Evolutionary conservation across 2,329 filamentous ascomycete genomes (phyloP), one percentile per base, ranked within the genome.

Genomic region (Fusarium phyllophilum): DNA sequence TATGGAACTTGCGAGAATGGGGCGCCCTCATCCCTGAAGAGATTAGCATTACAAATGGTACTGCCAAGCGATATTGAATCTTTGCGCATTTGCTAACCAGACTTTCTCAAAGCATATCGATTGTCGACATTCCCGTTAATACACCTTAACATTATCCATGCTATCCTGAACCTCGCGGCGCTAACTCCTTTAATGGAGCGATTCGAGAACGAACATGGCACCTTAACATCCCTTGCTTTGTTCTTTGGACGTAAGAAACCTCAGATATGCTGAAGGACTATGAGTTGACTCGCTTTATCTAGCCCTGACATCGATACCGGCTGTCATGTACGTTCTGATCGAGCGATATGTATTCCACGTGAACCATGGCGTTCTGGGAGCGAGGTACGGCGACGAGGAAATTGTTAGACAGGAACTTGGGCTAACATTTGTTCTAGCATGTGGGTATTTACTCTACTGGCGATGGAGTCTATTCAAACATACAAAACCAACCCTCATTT

Each of bases 131-230:
- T 94, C 80, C 94, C 95, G 2, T 86, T 99, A 64, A 91, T 98
- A 68, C 96, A 99, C 81, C 83, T 90, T 49, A 93, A 92, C 77
- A 88, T 97, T 81, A 86, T 97, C 77, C 96, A 98, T 83, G 88
- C 92, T 70, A 79, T 95, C 60, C 85, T 97, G 79, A 97, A 98
- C 83, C 82, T 94, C 31, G 59, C 97, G 72, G 93, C 94, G 29
- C 82, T 98, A 72, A 91, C 92, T 44, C 96, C 96, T n/a, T 86
- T 99, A 58, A 85, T 99, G 81, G 96, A 98, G 83, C 90, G 95
- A 70, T 99, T 98, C 82, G 96, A 99, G 85, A 89, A 90, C 71
- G 96, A 98, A 82, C 91, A 97, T 82, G 96, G 96, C 59, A 98
- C 96, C 13, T 86, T 98, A 79, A 94, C 94, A 33, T 93, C 94